Evolutionary conservation across 2,329 filamentous ascomycete species (phyloP).

Genomic region (Aspergillus chevalieri): DNA sequence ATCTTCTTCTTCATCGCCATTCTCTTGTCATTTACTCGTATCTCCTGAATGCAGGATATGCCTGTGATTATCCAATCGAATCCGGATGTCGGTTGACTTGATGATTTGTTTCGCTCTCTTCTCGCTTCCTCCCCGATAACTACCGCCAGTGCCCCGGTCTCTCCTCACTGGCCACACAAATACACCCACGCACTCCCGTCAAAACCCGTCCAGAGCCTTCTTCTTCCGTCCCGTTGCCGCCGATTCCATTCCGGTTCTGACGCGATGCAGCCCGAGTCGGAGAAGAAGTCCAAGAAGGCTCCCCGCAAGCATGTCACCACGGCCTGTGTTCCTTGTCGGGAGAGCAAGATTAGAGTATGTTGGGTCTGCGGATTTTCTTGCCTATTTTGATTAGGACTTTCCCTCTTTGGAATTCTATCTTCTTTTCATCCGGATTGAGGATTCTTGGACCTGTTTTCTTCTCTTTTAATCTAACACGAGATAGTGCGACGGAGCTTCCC

Average conservation of each 20-base stretch:
- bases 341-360: conserved; percentile 41
- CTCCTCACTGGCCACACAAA: not conserved
- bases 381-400: conserved; percentile 3
- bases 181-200: not conserved
- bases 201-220: not conserved
- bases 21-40: not conserved
- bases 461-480: conserved; percentile 1
- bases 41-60: not conserved
- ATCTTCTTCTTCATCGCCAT: not conserved
- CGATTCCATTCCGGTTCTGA: not conserved
- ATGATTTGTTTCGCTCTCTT: not conserved
- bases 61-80: not conserved
- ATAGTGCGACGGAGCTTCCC: conserved; percentile 34
- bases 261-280: conserved; percentile 20
- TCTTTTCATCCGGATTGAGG: not conserved
- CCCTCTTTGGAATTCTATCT: not conserved
- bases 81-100: conserved; percentile 6
- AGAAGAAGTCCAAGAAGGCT: conserved; percentile 22
- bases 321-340: conserved; percentile 40
- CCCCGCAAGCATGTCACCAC: conserved; percentile 41
- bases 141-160: not conserved
- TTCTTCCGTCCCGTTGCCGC: not conserved
- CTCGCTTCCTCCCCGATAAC: conserved; percentile 1
- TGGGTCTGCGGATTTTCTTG: not conserved
- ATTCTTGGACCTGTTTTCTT: not conserved